These are phyloP conservation scores for Dryadomyces quercus-mongolicae DNA, from an alignment of 2,329 filamentous ascomycete genomes.

Conservation along the genomic window DNA sequence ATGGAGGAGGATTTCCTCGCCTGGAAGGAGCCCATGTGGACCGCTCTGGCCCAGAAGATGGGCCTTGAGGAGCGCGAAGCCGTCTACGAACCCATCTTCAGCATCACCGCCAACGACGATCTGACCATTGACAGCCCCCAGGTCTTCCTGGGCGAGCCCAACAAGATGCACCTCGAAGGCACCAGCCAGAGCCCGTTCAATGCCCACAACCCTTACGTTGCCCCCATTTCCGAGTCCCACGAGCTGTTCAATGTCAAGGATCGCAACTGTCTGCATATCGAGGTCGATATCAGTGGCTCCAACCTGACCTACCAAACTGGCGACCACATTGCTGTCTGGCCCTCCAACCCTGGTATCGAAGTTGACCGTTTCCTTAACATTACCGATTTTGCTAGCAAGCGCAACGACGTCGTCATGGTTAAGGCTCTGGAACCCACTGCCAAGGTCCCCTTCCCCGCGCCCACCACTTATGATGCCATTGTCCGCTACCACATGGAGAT, in stretches of 20 bases:
- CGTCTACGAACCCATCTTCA: slow-evolving; percentile 87
- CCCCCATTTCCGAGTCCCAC: slow-evolving; percentile 79
- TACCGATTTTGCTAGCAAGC: slow-evolving; percentile 64
- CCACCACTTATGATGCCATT: slow-evolving; percentile 90
- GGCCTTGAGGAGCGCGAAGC: slow-evolving; percentile 88
- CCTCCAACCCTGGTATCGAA: slow-evolving; percentile 84
- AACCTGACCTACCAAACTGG: slow-evolving; percentile 91
- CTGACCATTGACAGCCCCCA: slow-evolving; percentile 62
- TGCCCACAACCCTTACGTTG: slow-evolving; percentile 92
- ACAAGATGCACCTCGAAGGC: slow-evolving; percentile 88
- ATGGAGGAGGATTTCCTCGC: slow-evolving; percentile 99
- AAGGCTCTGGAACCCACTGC: slow-evolving; percentile 90
- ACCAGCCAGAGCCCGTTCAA: slow-evolving; percentile 81
- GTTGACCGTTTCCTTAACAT: slow-evolving; percentile 81
- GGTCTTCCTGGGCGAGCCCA: slow-evolving; percentile 92
- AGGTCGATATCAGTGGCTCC: slow-evolving; percentile 80
- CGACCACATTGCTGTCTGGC: slow-evolving; percentile 96
- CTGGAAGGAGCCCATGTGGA: slow-evolving; percentile 99
- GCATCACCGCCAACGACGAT: slow-evolving; percentile 63
- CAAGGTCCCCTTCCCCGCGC: slow-evolving; percentile 94
- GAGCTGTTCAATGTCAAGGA: slow-evolving; percentile 85
- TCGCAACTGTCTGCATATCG: slow-evolving; percentile 92
- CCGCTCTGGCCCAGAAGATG: slow-evolving; percentile 70
- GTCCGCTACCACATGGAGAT: slow-evolving; percentile 95
- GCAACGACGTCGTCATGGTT: slow-evolving; percentile 70